Evolutionary conservation across 352 stramenopile species (phyloP), one percentile per base, ranked within the genome.

Genomic region (Phytophthora pistaciae): DNA sequence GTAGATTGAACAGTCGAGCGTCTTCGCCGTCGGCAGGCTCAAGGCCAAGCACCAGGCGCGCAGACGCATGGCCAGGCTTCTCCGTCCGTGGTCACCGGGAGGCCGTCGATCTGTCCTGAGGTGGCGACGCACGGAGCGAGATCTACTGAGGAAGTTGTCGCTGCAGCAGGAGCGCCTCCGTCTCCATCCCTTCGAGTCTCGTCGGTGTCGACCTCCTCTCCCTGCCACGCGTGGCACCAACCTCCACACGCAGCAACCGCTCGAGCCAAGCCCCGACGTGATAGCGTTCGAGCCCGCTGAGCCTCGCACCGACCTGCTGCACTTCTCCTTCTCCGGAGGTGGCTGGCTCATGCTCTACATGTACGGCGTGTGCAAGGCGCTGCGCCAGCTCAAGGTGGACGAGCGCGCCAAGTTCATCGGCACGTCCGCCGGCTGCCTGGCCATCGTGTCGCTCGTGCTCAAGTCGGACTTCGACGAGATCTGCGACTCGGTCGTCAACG

Each of bases 281-380:
- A 52, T 13, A 1, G 44, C 29, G 6, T 5, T 25, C 18, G 55
- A 50, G 18, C 48, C 57, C 16, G 5, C 13, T 16, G 46, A 66
- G 40, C 40, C 40, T 21, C 16, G 38, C 38, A n/a, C 9, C 16
- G 49, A 73, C 3, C 54, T 57, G 42, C 61, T 70, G 16, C 61
- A 71, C 57, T 84, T 86, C 59, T 90, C 72, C 29, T 91, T 91
- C 64, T 72, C 75, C 1, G 80, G 79, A 18, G 77, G 74, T 29
- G 83, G 82, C 7, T 91, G 82, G 83, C 79, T 90, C 58, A 87
- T 85, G 67, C 72, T 81, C 58, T 90, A 87, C 68, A 78, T 87
- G 64, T 87, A 85, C 33, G 82, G 83, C 52, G 83, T 90, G 40
- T 80, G 68, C 63, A 84, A 91, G 57, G 78, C 80, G n/a, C 70